Evolutionary conservation across 768 basidiomycete species (phyloP).

Genomic region (Amanita exitialis): DNA sequence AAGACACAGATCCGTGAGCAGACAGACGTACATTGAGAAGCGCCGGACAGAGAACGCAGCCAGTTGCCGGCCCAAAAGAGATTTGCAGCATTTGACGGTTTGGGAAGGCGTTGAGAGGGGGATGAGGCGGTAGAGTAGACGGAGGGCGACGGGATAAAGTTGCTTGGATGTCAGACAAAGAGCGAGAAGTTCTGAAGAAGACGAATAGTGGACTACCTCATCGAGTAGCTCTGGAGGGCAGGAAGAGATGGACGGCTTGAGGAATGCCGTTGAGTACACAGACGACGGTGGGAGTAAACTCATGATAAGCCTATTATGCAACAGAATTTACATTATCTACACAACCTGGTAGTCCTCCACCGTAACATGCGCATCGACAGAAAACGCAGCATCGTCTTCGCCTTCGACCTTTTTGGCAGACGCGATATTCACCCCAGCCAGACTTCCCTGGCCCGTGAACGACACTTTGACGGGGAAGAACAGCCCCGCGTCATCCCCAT

Average conservation of each 20-base stretch:
- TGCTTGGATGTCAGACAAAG: constrained; percentile 10
- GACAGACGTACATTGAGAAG: constrained; percentile 5
- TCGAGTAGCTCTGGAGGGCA: constrained; percentile 12
- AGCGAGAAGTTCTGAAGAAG: constrained; percentile 6
- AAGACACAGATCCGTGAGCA: not conserved
- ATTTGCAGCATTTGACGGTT: constrained; percentile 6
- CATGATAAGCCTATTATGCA: not conserved
- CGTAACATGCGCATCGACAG: constrained; percentile 43
- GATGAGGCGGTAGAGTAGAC: constrained; percentile 10
- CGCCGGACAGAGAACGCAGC: constrained; percentile 7
- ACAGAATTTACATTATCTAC: constrained; percentile 11
- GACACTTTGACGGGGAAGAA: constrained; percentile 90
- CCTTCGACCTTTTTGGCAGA: constrained; percentile 44
- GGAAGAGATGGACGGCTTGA: not conserved
- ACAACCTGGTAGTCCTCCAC: constrained; percentile 52
- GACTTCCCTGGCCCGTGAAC: constrained; percentile 73
- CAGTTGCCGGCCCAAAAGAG: not conserved
- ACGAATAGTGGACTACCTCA: constrained; percentile 8
- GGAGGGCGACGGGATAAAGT: constrained; percentile 8
- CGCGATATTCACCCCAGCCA: constrained; percentile 66
- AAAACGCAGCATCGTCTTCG: constrained; percentile 30
- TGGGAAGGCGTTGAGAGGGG: not conserved
- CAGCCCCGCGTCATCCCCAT: constrained; percentile 68
- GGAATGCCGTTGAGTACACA: not conserved
- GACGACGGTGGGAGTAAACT: not conserved